Conservation (phyloP, 371 early-diverging fungal species). For the Basidiobolus heterosporus region DNA sequence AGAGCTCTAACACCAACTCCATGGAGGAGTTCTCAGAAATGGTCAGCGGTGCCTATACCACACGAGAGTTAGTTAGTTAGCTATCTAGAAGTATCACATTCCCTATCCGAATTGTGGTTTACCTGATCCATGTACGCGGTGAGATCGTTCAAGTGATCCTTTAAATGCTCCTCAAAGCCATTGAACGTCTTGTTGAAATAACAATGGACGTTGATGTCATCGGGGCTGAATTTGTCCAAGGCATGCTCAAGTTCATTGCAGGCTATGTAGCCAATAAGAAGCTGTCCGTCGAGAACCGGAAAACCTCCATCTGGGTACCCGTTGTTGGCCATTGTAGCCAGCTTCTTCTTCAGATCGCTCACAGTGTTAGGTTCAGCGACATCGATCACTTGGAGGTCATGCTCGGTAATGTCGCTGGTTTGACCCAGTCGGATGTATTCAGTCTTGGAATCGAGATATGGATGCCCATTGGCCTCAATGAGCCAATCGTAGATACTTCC, state of each 20-base stretch:
- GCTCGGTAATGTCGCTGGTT: conserved; percentile 24
- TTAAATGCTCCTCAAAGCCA: background rate
- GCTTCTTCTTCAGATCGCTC: conserved; percentile 28
- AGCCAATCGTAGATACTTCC: conserved; percentile 50
- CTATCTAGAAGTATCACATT: background rate
- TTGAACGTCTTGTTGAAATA: conserved; percentile 1
- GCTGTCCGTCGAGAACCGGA: conserved; percentile 53
- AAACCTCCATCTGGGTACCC: conserved; percentile 68
- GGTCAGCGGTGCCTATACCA: conserved; percentile 52
- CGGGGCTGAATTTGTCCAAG: background rate
- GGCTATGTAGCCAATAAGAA: conserved; percentile 71
- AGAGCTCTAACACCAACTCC: conserved; percentile 74
- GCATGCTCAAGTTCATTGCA: conserved; percentile 69
- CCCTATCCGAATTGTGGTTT: conserved; percentile 3
- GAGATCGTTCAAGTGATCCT: conserved; percentile 30
- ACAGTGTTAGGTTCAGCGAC: conserved; percentile 39
- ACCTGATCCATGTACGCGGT: conserved; percentile 59
- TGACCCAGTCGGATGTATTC: conserved; percentile 30
- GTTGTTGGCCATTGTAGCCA: conserved; percentile 17
- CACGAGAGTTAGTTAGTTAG: background rate
- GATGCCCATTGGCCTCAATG: conserved; percentile 44
- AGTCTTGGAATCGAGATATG: conserved; percentile 49
- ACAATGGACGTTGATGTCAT: background rate
- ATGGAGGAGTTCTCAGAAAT: conserved; percentile 56
- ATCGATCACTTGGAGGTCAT: conserved; percentile 34